phyloP scores from a whole-genome alignment of 352 stramenopile species.

The Phytopythium mirpurense region DNA sequence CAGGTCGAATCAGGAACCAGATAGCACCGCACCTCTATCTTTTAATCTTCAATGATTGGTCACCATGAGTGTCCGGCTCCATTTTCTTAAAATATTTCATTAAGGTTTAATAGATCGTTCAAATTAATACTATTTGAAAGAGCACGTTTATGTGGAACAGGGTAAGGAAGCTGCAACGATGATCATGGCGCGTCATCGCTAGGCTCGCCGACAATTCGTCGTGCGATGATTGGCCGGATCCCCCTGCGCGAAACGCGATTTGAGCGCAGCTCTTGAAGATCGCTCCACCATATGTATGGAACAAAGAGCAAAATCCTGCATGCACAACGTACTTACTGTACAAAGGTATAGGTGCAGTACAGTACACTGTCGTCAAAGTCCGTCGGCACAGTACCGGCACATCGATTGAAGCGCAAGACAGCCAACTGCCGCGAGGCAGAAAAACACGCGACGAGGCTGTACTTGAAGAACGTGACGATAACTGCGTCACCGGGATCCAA shows the following conservation, averaged over 20 bases:
- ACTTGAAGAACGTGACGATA: too few species aligned
- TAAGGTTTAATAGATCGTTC: neutral
- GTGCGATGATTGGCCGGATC: slow-evolving; percentile 16
- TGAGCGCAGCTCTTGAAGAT: neutral
- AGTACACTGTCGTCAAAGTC: too few species aligned
- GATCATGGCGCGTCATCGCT: slow-evolving; percentile 24
- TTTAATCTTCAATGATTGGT: neutral
- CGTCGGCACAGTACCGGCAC: too few species aligned
- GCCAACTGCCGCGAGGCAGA: neutral
- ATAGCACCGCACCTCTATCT: neutral
- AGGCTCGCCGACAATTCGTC: neutral
- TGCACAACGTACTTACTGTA: too few species aligned
- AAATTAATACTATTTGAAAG: neutral
- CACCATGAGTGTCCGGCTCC: too few species aligned
- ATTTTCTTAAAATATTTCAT: too few species aligned
- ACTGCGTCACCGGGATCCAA: too few species aligned
- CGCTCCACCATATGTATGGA: too few species aligned
- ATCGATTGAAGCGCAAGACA: too few species aligned
- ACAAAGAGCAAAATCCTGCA: too few species aligned
- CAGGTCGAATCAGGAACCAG: slow-evolving; percentile 3
- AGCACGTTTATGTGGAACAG: neutral
- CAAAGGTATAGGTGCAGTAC: too few species aligned
- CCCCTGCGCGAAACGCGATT: too few species aligned
- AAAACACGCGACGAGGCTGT: slow-evolving; percentile 6
- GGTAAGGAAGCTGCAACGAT: slow-evolving; percentile 1